Evolutionary conservation across 163 green algal genomes (phyloP), one percentile per base, ranked within the genome.

Genomic region (Chloromonas sp.): DNA sequence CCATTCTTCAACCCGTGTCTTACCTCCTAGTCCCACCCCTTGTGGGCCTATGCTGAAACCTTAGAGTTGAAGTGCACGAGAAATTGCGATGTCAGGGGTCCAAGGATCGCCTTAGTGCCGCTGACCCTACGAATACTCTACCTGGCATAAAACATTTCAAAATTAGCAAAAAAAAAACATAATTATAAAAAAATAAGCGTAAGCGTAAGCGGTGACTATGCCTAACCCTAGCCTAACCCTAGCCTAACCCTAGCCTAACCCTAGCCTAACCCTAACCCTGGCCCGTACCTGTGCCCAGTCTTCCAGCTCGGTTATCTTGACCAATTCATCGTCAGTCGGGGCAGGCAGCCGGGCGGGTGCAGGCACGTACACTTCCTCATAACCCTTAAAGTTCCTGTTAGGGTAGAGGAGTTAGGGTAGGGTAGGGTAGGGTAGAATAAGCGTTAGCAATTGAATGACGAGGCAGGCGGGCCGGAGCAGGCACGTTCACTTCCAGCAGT

Each of bases 331-430:
- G 0, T 89, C 86, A 0, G 82, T 78, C 0, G 89, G 88, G 11
- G 89, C 79, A 0, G 84, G 87, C 11, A 83, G 84, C 59, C 84
- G 83, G 66, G 87, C 85, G 5, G 91, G 88, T 0, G 94, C 89
- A 0, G 95, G 94, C 78, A 97, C 94, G 3, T 70, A 61, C 60
- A 99, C 93, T 90, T 99, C 96, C 88, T 99, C 96, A 82, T 98
- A 98, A 0, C 95, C 92, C 90, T 98, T 98, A 90, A 92, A 92
- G 0, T 84, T 91, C 87, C 94, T 96, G 89, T 71, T 76, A 8
- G 71, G 81, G 57, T 60, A 77, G 60, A 71, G 13, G 3, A 66
- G 60, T 58, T 11, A 66, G 15, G 36, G 60, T 5, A 59, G 71
- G 71, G 60, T 58, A 60, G 13, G 60, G 60, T 60, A 2, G 13